Conservation (phyloP, 2,329 filamentous ascomycete genomes). For the Acrodontium crateriforme region DNA sequence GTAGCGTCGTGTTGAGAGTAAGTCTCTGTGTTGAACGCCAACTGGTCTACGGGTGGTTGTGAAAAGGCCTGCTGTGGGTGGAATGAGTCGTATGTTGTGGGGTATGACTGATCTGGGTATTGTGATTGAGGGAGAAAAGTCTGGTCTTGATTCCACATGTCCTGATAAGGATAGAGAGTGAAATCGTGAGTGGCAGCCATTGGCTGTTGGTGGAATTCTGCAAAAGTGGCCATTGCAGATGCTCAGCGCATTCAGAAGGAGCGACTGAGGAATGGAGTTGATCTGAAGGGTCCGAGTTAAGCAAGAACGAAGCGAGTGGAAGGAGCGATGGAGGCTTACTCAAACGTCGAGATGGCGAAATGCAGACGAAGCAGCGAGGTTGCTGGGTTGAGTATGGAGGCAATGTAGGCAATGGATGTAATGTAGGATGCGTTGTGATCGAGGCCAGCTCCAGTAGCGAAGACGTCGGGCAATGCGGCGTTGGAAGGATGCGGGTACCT, state of each 20-base stretch:
- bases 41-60: slow-evolving; percentile 21
- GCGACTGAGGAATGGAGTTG: no score
- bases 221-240: slow-evolving; percentile 16
- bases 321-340: no score
- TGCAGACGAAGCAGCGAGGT: no score
- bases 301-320: no score
- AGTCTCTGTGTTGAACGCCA: slow-evolving; percentile 25
- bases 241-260: slow-evolving; percentile 4
- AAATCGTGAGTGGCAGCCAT: slow-evolving; percentile 20
- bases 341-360: no score
- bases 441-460: no score
- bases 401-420: no score
- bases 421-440: no score
- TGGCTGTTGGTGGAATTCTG: slow-evolving; percentile 15
- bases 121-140: slow-evolving; percentile 13
- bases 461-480: no score
- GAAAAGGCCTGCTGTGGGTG: slow-evolving; percentile 20
- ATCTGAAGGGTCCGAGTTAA: no score
- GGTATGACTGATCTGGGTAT: slow-evolving; percentile 15
- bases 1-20: slow-evolving; percentile 23
- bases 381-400: no score
- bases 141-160: slow-evolving; percentile 16
- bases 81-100: slow-evolving; percentile 25
- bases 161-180: slow-evolving; percentile 17
- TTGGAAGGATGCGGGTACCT: no score